Base-by-base conservation (phyloP, 805 yeast genomes). In the Yamadazyma akitaensis region DNA sequence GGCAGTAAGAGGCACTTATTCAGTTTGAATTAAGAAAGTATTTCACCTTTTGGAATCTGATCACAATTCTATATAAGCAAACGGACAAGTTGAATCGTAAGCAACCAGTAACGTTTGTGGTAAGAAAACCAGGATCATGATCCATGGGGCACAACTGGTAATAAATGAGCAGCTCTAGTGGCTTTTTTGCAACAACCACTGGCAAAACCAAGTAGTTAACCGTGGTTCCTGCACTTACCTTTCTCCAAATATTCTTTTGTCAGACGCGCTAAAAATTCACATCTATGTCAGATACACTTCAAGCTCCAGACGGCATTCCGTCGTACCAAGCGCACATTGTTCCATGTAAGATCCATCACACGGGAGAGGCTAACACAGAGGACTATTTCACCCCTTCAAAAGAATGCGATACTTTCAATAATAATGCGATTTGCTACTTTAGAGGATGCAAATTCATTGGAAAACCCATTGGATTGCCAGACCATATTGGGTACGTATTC, bases 371-470 rank as follows among this genome's bases (percentile, higher is more conserved):
- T 8, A 62, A 64, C 30, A 65, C 73, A 1, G 41, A 49, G 12
- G 65, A 61, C 6, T 65, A 53, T 45, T 68, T 66, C 46, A 57
- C 70, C 1, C 62, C 65, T 7, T 55, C 70, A 14, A 67, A 65
- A 32, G 45, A 51, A 9, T 37, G 19, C 7, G 63, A 60, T 44
- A 10, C 43, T 7, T 7, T 26, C 21, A 55, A 49, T 18, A 43
- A 49, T 18, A 47, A 44, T 2, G 51, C 51, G 4, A 50, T 58
- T 2, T 64, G 68, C 5, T 67, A 61, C 52, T 68, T 66, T 43
- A 54, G 73, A 54, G 73, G 73, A 1, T 58, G 67, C 46, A 64
- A 60, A 48, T 51, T 68, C 17, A 55, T 65, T 7, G 72, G 72
- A 0, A 50, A 48, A 13, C 35, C 46, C 8, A 38, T 63, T 5